Evolutionary conservation across 192 early-diverging fungal genomes (phyloP), one percentile per base, ranked within the genome.

Genomic region (Haplosporangium gracile): DNA sequence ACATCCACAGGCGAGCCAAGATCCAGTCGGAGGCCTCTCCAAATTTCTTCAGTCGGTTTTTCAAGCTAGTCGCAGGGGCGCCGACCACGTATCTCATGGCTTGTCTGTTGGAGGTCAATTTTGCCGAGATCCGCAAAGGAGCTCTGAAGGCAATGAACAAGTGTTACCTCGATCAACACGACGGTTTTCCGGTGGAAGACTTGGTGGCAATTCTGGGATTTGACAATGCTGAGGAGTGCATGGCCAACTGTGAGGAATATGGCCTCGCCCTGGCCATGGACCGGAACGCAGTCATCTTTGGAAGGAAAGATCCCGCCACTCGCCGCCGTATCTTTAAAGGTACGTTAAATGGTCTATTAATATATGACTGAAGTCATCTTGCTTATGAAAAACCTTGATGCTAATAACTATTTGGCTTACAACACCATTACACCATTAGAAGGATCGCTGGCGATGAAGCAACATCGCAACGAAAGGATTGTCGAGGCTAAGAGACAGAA

Each of bases 101-200:
- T 0, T 97, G 97, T 68, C 80, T 97, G 34, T 76, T 95, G 57
- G 95, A 99, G 83, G 83, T 92, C 42, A 92, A 95, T 45, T 97
- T 99, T 82, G 87, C 88, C 0, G 89, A 90, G 51, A 91, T 99
- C 38, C 94, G 97, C 39, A 90, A 93, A 45, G 92, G 93, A 9
- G 96, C 93, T 13, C 85, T 97, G 13, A 91, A 92, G 81, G 93
- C 95, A 1, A 94, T 98, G 93, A 93, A 95, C 82, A 88, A 90
- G 38, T 89, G 92, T 1, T 93, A 94, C 69, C 88, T 91, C 0
- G 82, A 71, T 11, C 47, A 70, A 39, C 65, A 80, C 20, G 55
- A 72, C 5, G 88, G 87, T 22, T 63, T 87, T n/a, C 53, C 65
- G 0, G 82, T 82, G 15, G 72, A 81, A 0, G 70, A 85, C 70